Base-by-base conservation (phyloP, 371 early-diverging fungal genomes). In the Actinomortierella ambigua region DNA sequence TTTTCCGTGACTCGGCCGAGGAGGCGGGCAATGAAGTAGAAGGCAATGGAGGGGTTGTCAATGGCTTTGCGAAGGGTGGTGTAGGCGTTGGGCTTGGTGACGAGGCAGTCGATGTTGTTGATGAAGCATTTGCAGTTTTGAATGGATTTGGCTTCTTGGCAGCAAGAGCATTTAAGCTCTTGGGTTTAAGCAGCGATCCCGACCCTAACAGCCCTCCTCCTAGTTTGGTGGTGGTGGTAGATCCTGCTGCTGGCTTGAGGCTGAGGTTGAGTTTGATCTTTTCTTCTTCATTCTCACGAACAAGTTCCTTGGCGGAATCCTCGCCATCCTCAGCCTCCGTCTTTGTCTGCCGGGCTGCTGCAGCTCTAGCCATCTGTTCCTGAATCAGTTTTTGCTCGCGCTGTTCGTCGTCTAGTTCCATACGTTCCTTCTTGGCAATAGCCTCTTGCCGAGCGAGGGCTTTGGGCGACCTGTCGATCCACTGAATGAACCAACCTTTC, bases 391-490 rank as follows among this genome's bases (percentile, higher is more conserved):
- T 81, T 41, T 88, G 81, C 28, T 94, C 92, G 24, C 93, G 81
- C 68, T 96, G 93, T 53, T 96, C 96, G 41, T 94, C 96, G 54
- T 89, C 89, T 75, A 87, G 84, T 44, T 88, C 90, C 60, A 81
- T 75, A 39, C 94, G 81, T 40, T 93, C 94, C 80, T 94, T 93
- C 62, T 90, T 93, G 68, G 80, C 79, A 44, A 93, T 88, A 8
- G 95, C 94, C 53, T 92, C 93, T 82, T 93, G 88, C 65, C 87
- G 79, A 0, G 91, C 92, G 48, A 94, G 60, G 2, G 95, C 87
- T 68, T 93, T 92, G 14, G 96, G 95, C 23, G 91, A 88, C 56
- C 89, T 90, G 59, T 98, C 98, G 23, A 98, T 88, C 96, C 95
- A 97, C 50, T 85, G 78, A 27, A 97, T 88, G 69, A 90, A 90